Base-by-base conservation (phyloP, 371 early-diverging fungal species). In the Mortierella sp. region DNA sequence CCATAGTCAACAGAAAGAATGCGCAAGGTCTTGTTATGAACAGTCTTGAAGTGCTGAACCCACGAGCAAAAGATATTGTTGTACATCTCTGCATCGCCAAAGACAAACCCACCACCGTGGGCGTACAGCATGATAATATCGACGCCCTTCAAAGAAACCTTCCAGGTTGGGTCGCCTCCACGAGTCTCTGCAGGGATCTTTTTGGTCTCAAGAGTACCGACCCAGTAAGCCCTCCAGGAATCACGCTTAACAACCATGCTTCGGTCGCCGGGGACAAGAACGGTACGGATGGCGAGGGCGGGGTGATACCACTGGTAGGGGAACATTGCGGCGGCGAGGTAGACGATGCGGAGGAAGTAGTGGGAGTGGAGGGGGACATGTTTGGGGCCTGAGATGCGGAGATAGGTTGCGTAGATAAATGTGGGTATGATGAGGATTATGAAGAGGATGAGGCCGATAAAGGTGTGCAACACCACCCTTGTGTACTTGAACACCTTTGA, bases 41-140 rank as follows among this genome's bases (percentile, higher is more conserved):
- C 82, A 21, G 72, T 74, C 76, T 86, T 78, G 55, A 86, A 86
- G 72, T 86, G 86, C 28, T 86, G 44, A 16, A 86, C 86, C 86
- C 86, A 86, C 2, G 86, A 86, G 37, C 82, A 81, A 71, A 86
- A 81, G 77, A 86, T 86, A 72, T 86, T 86, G 77, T 86, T 86
- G 53, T 86, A 86, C 86, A 86, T 86, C 75, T 86, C 86, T 31
- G 86, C 86, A 72, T 86, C 86, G 10, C 86, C 86, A 76, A 81
- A 86, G 74, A 86, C 82, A 46, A 86, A 86, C 14, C 86, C 86
- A 19, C 86, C 86, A 53, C 86, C 86, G 69, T 86, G 86, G 13
- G 86, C 86, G 59, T 86, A 86, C 37, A 86, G 53, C 77, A 86
- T 78, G 54, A 86, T 86, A 14, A 86, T 79, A 21, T 86, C 86